phyloP scores from a whole-genome alignment of 192 early-diverging fungal genomes.

The Mortierella alpina region DNA sequence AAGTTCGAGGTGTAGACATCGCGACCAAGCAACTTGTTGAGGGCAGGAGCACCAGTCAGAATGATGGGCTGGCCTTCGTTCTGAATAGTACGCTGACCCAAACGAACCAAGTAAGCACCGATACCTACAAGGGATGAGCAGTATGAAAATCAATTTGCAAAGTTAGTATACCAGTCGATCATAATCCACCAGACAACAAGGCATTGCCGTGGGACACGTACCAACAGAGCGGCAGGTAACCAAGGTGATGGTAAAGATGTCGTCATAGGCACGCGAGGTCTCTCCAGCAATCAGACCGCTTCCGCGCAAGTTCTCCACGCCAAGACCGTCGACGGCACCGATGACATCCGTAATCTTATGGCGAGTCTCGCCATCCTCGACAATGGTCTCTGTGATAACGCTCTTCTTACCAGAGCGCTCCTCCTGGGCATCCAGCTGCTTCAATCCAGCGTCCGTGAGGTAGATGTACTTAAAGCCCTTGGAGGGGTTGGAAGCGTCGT shows the following conservation, averaged over 20 bases:
- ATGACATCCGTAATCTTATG: conserved; percentile 91
- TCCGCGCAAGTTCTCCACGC: conserved; percentile 97
- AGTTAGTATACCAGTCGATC: background rate
- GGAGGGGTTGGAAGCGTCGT: conserved; percentile 79
- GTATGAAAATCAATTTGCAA: background rate
- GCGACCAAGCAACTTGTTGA: conserved; percentile 98
- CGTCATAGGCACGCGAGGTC: conserved; percentile 94
- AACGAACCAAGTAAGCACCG: conserved; percentile 97
- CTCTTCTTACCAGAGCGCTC: conserved; percentile 67
- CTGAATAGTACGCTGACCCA: conserved; percentile 97
- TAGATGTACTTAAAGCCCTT: conserved; percentile 97
- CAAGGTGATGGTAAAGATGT: conserved; percentile 97
- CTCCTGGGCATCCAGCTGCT: conserved; percentile 67
- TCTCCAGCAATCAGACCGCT: conserved; percentile 98
- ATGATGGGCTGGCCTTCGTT: conserved; percentile 99
- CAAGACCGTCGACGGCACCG: conserved; percentile 87
- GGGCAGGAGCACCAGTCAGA: conserved; percentile 93
- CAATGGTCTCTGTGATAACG: conserved; percentile 78
- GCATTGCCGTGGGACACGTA: conserved; percentile 11
- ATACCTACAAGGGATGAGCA: conserved; percentile 62
- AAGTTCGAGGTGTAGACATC: conserved; percentile 98
- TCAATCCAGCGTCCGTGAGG: conserved; percentile 78
- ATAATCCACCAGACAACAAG: background rate
- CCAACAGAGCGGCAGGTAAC: conserved; percentile 98
- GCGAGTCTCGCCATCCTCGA: conserved; percentile 79